These are phyloP conservation scores for Pisolithus albus DNA, from an alignment of 768 basidiomycete genomes.

Conservation along the genomic window DNA sequence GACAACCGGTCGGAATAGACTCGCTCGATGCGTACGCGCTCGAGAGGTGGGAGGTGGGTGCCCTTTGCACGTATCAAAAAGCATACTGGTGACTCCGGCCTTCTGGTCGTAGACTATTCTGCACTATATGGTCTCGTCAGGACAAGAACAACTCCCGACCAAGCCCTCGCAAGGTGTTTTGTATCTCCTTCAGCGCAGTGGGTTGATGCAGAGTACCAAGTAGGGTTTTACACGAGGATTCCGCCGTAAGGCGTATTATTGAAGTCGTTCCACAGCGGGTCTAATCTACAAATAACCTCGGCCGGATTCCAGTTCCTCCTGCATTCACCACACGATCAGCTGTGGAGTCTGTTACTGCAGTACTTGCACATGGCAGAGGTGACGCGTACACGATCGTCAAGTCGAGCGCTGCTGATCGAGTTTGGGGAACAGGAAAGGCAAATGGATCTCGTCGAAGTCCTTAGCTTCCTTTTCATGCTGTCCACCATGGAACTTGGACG, in stretches of 20 bases:
- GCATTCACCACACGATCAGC: constrained; percentile 87
- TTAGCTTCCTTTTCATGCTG: constrained; percentile 94
- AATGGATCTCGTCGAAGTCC: constrained; percentile 90
- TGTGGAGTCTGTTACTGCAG: constrained; percentile 91
- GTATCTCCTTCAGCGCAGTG: constrained; percentile 74
- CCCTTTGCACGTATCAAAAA: background rate
- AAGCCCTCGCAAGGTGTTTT: constrained; percentile 81
- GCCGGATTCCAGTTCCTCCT: constrained; percentile 94
- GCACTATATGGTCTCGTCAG: constrained; percentile 97
- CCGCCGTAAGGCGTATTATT: background rate
- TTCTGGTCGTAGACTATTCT: constrained; percentile 67
- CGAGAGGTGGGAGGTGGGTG: constrained; percentile 82
- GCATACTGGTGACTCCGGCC: background rate
- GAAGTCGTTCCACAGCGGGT: constrained; percentile 35
- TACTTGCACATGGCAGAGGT: constrained; percentile 87
- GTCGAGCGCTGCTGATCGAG: constrained; percentile 9
- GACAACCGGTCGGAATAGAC: constrained; percentile 46
- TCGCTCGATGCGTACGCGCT: constrained; percentile 75
- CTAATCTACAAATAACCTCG: constrained; percentile 77
- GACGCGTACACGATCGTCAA: constrained; percentile 10
- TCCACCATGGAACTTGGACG: constrained; percentile 93
- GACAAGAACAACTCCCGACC: constrained; percentile 64
- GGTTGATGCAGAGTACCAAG: constrained; percentile 75
- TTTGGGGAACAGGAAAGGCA: constrained; percentile 74
- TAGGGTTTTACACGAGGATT: constrained; percentile 28